phyloP scores from a whole-genome alignment of 495 filamentous ascomycete genomes.

The Pseudevernia furfuracea region DNA sequence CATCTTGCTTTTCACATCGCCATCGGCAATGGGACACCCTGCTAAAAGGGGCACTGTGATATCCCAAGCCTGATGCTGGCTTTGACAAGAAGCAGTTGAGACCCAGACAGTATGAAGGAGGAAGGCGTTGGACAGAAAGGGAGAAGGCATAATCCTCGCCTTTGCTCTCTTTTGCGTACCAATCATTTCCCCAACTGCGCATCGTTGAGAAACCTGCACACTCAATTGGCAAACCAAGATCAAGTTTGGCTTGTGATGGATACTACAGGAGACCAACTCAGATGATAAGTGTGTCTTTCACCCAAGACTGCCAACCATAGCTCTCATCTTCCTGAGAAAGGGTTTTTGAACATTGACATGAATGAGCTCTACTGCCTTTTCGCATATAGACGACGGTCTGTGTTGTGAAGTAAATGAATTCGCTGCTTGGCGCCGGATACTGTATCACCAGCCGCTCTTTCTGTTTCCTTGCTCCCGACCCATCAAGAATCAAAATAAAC shows the following conservation, averaged over 20 bases:
- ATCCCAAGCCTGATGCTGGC: neutral
- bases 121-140: neutral
- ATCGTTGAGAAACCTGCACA: too few species aligned
- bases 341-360: neutral
- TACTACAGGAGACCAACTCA: neutral
- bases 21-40: too few species aligned
- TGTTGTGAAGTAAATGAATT: neutral
- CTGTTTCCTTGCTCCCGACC: neutral
- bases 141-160: neutral
- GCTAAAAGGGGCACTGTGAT: neutral
- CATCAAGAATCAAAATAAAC: neutral
- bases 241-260: neutral
- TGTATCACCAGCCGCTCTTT: slow-evolving; percentile 2
- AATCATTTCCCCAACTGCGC: neutral
- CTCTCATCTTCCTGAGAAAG: neutral
- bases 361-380: neutral
- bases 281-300: neutral
- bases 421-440: neutral
- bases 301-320: neutral
- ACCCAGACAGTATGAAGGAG: neutral
- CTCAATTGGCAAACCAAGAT: neutral
- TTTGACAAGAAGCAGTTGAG: neutral
- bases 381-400: neutral
- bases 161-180: neutral
- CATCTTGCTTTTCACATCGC: too few species aligned